Conservation (phyloP, 129 eudicot genomes). For the Apium graveolens region DNA sequence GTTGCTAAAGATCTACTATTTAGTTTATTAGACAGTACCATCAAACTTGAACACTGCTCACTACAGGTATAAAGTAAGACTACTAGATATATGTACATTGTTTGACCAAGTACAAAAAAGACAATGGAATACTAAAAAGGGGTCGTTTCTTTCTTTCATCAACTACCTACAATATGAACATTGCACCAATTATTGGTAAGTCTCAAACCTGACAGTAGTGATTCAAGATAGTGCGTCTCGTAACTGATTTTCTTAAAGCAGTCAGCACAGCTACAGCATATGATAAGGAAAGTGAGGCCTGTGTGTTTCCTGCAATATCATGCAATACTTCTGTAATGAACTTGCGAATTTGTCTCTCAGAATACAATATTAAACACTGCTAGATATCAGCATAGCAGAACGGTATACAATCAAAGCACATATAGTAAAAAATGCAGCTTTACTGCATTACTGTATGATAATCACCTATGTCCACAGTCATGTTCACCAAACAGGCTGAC, state of each 20-base stretch:
- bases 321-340: conserved; percentile 4
- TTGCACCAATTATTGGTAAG: background rate
- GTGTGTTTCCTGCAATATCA: conserved; percentile 31
- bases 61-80: background rate
- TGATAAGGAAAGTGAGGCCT: conserved; percentile 14
- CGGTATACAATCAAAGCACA: background rate
- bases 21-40: background rate
- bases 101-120: background rate
- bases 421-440: background rate
- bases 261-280: conserved; percentile 44
- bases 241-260: conserved; percentile 66
- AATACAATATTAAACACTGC: background rate
- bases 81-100: background rate
- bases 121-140: background rate
- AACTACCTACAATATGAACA: background rate
- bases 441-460: conserved; percentile 12
- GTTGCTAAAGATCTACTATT: background rate
- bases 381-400: conserved; percentile 1
- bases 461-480: conserved; percentile 25
- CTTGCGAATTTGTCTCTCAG: background rate
- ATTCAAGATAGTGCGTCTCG: conserved; percentile 44
- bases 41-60: background rate
- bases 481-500: conserved; percentile 15
- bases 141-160: background rate
- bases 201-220: conserved; percentile 47